These are phyloP conservation scores for Yarrowia yakushimensis DNA, from an alignment of 805 yeast genomes.

Conservation along the genomic window DNA sequence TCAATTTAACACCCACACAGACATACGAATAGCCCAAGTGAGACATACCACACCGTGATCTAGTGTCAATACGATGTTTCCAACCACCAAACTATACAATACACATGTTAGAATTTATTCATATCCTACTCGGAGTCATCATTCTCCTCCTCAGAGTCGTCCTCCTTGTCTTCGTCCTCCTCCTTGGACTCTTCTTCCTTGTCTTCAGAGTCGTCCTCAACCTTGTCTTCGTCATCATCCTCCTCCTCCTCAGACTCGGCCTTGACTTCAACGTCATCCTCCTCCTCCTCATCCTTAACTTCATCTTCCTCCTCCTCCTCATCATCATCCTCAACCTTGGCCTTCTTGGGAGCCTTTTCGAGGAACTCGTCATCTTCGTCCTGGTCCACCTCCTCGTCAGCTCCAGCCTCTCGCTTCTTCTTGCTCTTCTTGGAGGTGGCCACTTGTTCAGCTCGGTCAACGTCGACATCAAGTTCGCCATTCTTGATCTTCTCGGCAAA, in stretches of 20 bases:
- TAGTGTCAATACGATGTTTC: no score
- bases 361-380: constrained; percentile 28
- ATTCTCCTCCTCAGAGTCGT: constrained; percentile 4
- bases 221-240: not conserved
- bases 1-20: no score
- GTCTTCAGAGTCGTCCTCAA: not conserved
- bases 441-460: constrained; percentile 43
- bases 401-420: constrained; percentile 17
- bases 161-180: not conserved
- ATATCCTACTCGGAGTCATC: constrained; percentile 1
- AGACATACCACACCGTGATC: not conserved
- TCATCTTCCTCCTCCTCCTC: constrained; percentile 29
- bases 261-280: not conserved
- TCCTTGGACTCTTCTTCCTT: constrained; percentile 6
- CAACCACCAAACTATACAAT: not conserved
- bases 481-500: constrained; percentile 51
- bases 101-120: not conserved
- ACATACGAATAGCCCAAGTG: no score
- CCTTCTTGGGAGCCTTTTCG: constrained; percentile 32
- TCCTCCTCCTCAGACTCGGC: not conserved
- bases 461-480: constrained; percentile 56
- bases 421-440: constrained; percentile 28
- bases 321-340: constrained; percentile 37
- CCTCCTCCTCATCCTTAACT: not conserved
- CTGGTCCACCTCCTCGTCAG: constrained; percentile 11